These are phyloP conservation scores for Naganishia albida DNA, from an alignment of 1,284 basidiomycete genomes.

Conservation along the genomic window DNA sequence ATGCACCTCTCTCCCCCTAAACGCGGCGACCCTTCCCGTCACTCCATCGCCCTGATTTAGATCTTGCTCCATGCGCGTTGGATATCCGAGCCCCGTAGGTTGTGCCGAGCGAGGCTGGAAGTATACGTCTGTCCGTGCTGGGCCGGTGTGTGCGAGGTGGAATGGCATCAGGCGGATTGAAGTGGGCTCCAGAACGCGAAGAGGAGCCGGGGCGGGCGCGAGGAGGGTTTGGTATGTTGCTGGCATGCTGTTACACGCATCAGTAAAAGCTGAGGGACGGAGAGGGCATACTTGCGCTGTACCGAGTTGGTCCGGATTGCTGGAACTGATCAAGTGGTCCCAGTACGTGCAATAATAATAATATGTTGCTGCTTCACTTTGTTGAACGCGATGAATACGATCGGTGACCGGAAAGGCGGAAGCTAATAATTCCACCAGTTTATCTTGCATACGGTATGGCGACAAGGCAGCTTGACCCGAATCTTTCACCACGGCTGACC, in stretches of 20 bases:
- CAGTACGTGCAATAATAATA: no score
- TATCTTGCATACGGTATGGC: background rate
- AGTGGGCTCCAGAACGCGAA: background rate
- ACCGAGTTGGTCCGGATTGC: background rate
- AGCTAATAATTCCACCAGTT: conserved; percentile 7
- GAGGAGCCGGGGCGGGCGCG: background rate
- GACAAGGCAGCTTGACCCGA: background rate
- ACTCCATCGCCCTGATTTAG: no score
- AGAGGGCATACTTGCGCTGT: background rate
- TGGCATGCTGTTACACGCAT: background rate
- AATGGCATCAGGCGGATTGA: conserved; percentile 12
- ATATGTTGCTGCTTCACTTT: background rate
- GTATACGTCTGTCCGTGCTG: conserved; percentile 11
- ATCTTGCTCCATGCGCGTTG: background rate
- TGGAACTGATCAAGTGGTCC: background rate
- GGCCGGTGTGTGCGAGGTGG: conserved; percentile 12
- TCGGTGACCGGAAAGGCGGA: conserved; percentile 14
- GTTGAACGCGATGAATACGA: background rate
- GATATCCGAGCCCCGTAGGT: background rate
- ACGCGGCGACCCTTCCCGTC: conserved; percentile 13
- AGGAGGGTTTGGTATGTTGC: conserved; percentile 8
- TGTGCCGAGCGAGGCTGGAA: conserved; percentile 4
- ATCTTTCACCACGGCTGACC: background rate
- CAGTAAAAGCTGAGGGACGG: background rate
- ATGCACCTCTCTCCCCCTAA: conserved; percentile 4